Evolutionary conservation across 2,329 filamentous ascomycete genomes (phyloP).

Genomic region (Clonostachys solani): DNA sequence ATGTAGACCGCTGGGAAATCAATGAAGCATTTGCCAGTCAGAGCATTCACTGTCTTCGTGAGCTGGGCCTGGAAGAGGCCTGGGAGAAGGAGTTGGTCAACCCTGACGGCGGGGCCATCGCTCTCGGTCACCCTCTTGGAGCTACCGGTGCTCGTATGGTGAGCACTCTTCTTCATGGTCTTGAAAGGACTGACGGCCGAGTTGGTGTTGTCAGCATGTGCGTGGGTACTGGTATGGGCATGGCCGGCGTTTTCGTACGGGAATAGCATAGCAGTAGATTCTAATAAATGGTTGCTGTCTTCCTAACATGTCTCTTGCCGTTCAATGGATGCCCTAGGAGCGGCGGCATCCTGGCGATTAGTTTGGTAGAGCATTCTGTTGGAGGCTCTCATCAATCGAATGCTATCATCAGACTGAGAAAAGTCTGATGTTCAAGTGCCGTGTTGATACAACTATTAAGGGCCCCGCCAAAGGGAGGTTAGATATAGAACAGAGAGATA

Average conservation of each 20-base stretch:
- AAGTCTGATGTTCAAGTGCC: too few species aligned
- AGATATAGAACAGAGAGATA: too few species aligned
- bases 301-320: too few species aligned
- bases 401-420: too few species aligned
- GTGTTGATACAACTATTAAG: too few species aligned
- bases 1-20: slow-evolving; percentile 87
- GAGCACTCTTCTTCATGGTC: slow-evolving; percentile 60
- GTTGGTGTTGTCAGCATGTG: slow-evolving; percentile 87
- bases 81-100: slow-evolving; percentile 72
- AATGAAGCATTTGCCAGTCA: slow-evolving; percentile 78
- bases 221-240: slow-evolving; percentile 71
- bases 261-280: slow-evolving; percentile 31
- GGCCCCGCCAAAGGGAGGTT: too few species aligned
- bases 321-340: too few species aligned
- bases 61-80: slow-evolving; percentile 59
- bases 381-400: too few species aligned
- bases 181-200: slow-evolving; percentile 63
- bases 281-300: too few species aligned
- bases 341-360: too few species aligned
- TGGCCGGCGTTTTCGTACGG: slow-evolving; percentile 62
- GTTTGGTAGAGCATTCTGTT: too few species aligned
- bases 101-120: slow-evolving; percentile 84
- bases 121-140: slow-evolving; percentile 79
- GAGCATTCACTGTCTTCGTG: slow-evolving; percentile 65
- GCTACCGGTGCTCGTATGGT: slow-evolving; percentile 78